Conservation (phyloP, 2,329 filamentous ascomycete genomes). For the Colletotrichum brevisporum region DNA sequence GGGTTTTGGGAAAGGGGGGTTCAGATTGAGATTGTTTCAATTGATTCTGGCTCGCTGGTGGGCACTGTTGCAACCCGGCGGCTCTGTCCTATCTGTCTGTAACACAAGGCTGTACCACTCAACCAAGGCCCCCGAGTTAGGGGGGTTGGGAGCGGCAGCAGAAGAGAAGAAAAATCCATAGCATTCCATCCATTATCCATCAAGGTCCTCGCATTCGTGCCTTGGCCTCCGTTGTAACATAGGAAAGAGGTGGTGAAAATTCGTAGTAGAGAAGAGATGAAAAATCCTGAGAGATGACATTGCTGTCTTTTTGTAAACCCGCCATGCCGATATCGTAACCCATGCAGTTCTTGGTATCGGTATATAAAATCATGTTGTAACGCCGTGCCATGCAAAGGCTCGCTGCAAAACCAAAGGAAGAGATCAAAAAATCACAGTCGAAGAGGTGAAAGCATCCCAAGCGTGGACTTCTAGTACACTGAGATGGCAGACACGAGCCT, state of each 20-base stretch:
- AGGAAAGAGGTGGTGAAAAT: constrained; percentile 13
- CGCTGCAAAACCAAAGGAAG: constrained; percentile 36
- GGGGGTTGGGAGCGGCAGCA: constrained; percentile 38
- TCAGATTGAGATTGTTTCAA: constrained; percentile 31
- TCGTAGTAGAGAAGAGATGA: constrained; percentile 27
- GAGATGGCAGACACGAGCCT: constrained; percentile 69
- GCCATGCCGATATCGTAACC: constrained; percentile 33
- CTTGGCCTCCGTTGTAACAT: constrained; percentile 33
- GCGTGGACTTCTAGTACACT: constrained; percentile 61
- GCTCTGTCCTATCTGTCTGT: constrained; percentile 35
- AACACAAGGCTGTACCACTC: constrained; percentile 40
- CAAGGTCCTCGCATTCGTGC: constrained; percentile 26
- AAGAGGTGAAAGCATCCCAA: constrained; percentile 29
- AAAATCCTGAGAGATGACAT: constrained; percentile 31
- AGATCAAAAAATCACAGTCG: constrained; percentile 39
- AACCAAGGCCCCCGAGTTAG: constrained; percentile 31
- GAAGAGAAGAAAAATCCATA: constrained; percentile 31
- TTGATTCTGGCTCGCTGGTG: constrained; percentile 31
- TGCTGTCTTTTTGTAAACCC: constrained; percentile 35
- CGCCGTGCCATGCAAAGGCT: constrained; percentile 47
- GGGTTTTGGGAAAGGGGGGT: constrained; percentile 20
- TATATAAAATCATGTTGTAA: constrained; percentile 29
- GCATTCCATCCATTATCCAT: constrained; percentile 33
- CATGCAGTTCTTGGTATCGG: constrained; percentile 44
- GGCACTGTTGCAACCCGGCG: constrained; percentile 31